Evolutionary conservation across 495 filamentous ascomycete species (phyloP).

Genomic region (Tetracladium setigerum): DNA sequence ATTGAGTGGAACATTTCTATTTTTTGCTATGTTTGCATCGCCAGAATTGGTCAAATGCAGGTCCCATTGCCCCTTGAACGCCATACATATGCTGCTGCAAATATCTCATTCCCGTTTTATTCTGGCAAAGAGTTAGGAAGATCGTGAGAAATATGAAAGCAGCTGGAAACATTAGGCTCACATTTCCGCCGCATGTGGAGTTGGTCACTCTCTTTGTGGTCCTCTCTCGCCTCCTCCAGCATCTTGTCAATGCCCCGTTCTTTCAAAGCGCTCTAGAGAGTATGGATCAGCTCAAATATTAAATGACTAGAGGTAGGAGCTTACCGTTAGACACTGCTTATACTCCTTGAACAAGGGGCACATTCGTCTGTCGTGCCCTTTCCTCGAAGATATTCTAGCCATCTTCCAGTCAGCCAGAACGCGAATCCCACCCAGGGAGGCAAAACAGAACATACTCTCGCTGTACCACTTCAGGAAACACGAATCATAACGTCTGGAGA

Average conservation of each 20-base stretch:
- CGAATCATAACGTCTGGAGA: conserved; percentile 69
- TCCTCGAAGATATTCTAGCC: conserved; percentile 74
- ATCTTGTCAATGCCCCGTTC: conserved; percentile 80
- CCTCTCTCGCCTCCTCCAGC: conserved; percentile 76
- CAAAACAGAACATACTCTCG: conserved; percentile 57
- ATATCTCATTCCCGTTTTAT: no score
- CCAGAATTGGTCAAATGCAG: no score
- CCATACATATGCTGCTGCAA: no score
- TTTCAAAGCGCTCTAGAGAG: conserved; percentile 64
- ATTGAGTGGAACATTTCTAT: no score
- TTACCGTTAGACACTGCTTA: conserved; percentile 69
- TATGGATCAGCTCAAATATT: background rate
- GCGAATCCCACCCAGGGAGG: background rate
- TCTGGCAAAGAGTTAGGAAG: no score
- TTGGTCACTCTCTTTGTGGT: conserved; percentile 72
- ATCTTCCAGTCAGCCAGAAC: conserved; percentile 11
- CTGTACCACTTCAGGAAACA: conserved; percentile 97
- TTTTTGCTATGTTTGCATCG: no score
- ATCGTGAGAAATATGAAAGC: background rate
- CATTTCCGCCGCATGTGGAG: conserved; percentile 55
- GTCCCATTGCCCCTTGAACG: no score
- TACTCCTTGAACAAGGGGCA: conserved; percentile 79
- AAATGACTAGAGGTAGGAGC: conserved; percentile 19
- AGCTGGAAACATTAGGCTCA: background rate
- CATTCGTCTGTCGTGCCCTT: conserved; percentile 78